These are phyloP conservation scores for Xylaria acuta DNA, from an alignment of 495 filamentous ascomycete genomes.

Conservation along the genomic window DNA sequence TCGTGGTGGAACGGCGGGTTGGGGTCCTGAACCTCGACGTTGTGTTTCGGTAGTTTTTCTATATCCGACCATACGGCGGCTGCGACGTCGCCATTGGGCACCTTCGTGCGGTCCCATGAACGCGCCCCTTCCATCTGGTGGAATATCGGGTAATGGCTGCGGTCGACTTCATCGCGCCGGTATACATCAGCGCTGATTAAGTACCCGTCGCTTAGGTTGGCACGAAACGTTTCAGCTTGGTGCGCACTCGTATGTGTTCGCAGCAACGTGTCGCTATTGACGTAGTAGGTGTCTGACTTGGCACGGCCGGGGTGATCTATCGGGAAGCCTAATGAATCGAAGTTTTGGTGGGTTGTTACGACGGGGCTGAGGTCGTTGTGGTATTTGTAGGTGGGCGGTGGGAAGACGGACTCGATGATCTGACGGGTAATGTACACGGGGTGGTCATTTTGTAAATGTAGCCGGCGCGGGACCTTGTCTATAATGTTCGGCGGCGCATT, in stretches of 20 bases:
- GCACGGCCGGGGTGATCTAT: constrained; percentile 87
- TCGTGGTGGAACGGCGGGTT: constrained; percentile 80
- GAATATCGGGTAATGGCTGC: constrained; percentile 94
- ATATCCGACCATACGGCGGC: constrained; percentile 70
- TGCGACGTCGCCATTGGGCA: constrained; percentile 65
- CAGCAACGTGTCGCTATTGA: constrained; percentile 83
- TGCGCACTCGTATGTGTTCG: constrained; percentile 95
- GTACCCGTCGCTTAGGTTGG: constrained; percentile 76
- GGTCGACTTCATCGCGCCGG: constrained; percentile 91
- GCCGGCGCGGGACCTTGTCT: constrained; percentile 69
- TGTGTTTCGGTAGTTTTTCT: constrained; percentile 69
- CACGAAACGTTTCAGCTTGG: constrained; percentile 83
- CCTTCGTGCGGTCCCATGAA: constrained; percentile 78
- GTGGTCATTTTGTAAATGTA: constrained; percentile 88
- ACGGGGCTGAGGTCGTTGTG: constrained; percentile 82
- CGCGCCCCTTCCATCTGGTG: constrained; percentile 98
- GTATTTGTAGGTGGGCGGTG: constrained; percentile 70
- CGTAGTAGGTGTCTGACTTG: constrained; percentile 92
- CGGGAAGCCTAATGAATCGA: constrained; percentile 94
- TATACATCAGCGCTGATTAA: constrained; percentile 97
- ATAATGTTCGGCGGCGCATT: constrained; percentile 81
- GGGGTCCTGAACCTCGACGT: constrained; percentile 79
- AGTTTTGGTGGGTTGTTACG: constrained; percentile 87
- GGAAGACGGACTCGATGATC: constrained; percentile 90
- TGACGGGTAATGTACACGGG: constrained; percentile 88